phyloP scores from a whole-genome alignment of 2,329 filamentous ascomycete genomes.

The Tolypocladium guangdongense region DNA sequence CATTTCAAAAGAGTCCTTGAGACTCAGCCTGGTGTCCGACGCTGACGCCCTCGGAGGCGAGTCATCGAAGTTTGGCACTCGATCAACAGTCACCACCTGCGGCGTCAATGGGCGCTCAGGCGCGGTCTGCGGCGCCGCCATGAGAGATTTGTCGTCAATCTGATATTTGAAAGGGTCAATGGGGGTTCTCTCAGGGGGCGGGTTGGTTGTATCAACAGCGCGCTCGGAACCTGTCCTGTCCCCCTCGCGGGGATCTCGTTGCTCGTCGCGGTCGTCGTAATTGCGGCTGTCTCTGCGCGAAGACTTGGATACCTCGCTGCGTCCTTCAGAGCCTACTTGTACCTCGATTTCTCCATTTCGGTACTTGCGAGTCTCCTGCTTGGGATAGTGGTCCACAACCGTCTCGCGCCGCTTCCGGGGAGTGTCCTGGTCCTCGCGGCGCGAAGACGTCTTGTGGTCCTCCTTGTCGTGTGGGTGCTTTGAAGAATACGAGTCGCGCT shows the following conservation, averaged over 20 bases:
- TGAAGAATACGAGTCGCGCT: slow-evolving; percentile 17
- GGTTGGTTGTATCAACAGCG: slow-evolving; percentile 11
- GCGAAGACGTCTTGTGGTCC: slow-evolving; percentile 17
- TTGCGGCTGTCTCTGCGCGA: slow-evolving; percentile 13
- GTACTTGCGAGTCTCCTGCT: slow-evolving; percentile 10
- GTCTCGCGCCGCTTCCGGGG: slow-evolving; percentile 18
- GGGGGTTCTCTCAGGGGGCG: slow-evolving; percentile 16
- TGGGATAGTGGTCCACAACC: slow-evolving; percentile 11
- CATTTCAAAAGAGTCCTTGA: slow-evolving; percentile 38
- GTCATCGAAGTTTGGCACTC: slow-evolving; percentile 39
- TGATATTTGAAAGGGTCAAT: slow-evolving; percentile 50
- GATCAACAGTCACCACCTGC: slow-evolving; percentile 40
- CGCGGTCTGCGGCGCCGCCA: not conserved
- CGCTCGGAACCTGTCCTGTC: slow-evolving; percentile 16
- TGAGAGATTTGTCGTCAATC: slow-evolving; percentile 36
- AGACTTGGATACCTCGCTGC: slow-evolving; percentile 12
- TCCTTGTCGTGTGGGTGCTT: slow-evolving; percentile 18
- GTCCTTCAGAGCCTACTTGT: slow-evolving; percentile 17
- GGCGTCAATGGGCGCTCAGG: slow-evolving; percentile 33
- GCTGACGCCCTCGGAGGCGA: slow-evolving; percentile 16
- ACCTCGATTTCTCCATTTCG: slow-evolving; percentile 16
- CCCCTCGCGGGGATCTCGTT: slow-evolving; percentile 13
- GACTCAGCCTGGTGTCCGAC: slow-evolving; percentile 30
- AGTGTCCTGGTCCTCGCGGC: slow-evolving; percentile 20
- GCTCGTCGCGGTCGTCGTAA: slow-evolving; percentile 14